Evolutionary conservation across 169 alveolate genomes (phyloP).

Genomic region (Eimeria tenella): DNA sequence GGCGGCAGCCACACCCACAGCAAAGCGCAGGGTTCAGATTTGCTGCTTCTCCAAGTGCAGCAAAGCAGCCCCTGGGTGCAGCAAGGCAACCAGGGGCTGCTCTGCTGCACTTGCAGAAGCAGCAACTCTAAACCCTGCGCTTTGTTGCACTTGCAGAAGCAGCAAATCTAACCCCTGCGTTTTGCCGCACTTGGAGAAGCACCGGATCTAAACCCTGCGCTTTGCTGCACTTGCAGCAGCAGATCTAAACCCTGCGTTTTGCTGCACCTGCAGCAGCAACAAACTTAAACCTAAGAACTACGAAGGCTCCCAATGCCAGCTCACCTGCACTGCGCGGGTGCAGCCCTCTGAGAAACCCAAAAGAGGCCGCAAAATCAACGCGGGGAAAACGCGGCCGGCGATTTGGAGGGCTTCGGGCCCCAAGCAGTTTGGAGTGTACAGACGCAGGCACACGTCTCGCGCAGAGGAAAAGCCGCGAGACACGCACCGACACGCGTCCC

Average conservation of each 20-base stretch:
- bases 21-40: too few species aligned
- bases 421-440: constrained; percentile 6
- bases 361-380: neutral
- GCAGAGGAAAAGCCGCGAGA: constrained; percentile 21
- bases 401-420: neutral
- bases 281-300: constrained; percentile 1
- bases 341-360: constrained; percentile 42
- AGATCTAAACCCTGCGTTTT: neutral
- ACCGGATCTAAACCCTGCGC: neutral
- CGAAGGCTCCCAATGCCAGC: neutral
- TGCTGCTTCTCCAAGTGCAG: too few species aligned
- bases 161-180: neutral
- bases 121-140: too few species aligned
- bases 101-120: too few species aligned
- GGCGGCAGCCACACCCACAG: too few species aligned
- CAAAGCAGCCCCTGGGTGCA: too few species aligned
- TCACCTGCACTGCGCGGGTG: constrained; percentile 40
- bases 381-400: constrained; percentile 2
- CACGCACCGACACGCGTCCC: constrained; percentile 24
- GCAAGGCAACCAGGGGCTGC: too few species aligned
- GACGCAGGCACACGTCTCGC: neutral
- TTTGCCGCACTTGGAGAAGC: neutral
- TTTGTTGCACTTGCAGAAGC: too few species aligned
- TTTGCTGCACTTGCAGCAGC: too few species aligned
- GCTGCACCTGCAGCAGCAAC: neutral